Base-by-base conservation (phyloP, 1,139 yeast genomes). In the Sugiyamaella castrensis region DNA sequence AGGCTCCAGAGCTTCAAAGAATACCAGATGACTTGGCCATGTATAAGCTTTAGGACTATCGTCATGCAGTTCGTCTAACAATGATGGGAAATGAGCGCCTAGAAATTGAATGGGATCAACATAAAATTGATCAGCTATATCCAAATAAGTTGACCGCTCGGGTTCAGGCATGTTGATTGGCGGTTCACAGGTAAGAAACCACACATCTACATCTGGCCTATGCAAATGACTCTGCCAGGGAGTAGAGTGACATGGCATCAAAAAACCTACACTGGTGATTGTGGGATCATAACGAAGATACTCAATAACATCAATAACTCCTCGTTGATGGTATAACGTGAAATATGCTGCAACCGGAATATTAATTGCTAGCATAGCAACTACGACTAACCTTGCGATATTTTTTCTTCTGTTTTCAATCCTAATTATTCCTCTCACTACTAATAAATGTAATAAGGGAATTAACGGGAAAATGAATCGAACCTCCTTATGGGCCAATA, bases 211-310 rank as follows among this genome's bases (percentile, higher is more conserved):
- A 13, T 74, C 75, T 7, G 70, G 66, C 24, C 85, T 69, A 60
- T 89, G 96, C 38, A 94, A 67, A 60, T 85, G 82, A 33, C 95
- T 80, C 62, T 88, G 96, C 84, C 95, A 87, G 2, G 98, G 98
- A 0, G 98, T 91, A 0, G 98, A 91, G 65, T 94, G 98, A 61
- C 98, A 94, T 0, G 99, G 98, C 63, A 91, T 87, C 15, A 94
- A 66, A 57, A 92, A 84, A 0, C 96, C 95, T 37, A 89, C 71
- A 2, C 85, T 75, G 0, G 66, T 56, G 4, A 79, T 72, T 1
- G 63, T 58, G 0, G 74, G 68, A 16, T 75, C 70, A 8, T 65
- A 53, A 45, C 81, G 73, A 24, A 92, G 61, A 47, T 73, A 74
- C 10, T 77, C 66, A 16, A 86, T 73, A 0, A 91, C 81, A 42